Evolutionary conservation across 164 flowering plant species (phyloP).

Genomic region (Liriodendron chinense): DNA sequence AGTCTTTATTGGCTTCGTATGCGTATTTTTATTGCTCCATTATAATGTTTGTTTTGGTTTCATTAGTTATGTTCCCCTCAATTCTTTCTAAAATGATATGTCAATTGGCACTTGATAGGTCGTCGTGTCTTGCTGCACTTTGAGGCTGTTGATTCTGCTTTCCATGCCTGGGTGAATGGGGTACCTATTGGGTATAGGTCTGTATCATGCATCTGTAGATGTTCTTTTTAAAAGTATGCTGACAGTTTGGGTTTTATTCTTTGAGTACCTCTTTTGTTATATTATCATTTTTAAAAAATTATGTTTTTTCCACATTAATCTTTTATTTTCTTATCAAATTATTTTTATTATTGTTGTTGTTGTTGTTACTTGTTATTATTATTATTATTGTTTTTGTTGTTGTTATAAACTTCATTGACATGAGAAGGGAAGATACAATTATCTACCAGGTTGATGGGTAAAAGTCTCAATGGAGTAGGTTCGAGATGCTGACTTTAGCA

Average conservation of each 20-base stretch:
- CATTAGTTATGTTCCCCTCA: not conserved
- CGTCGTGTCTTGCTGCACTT: slow-evolving; percentile 89
- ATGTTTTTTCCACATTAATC: not conserved
- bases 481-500: too few relatives aligned
- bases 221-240: not conserved
- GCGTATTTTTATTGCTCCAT: not conserved
- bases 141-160: slow-evolving; percentile 98
- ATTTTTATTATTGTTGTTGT: too few relatives aligned
- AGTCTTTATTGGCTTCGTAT: not conserved
- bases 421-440: too few relatives aligned
- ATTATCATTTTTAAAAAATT: not conserved
- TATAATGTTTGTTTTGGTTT: not conserved
- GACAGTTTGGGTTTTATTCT: not conserved
- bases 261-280: not conserved
- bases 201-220: slow-evolving; percentile 1
- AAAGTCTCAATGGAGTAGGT: too few relatives aligned
- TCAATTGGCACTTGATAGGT: slow-evolving; percentile 39
- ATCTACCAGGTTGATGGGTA: too few relatives aligned
- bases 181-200: slow-evolving; percentile 87
- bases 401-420: too few relatives aligned
- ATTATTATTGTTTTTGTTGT: too few relatives aligned
- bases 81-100: not conserved
- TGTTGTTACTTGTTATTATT: too few relatives aligned
- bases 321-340: too few relatives aligned
- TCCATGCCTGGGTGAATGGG: slow-evolving; percentile 87